Base-by-base conservation (phyloP, 305 asterid species). In the Petunia hybrid region DNA sequence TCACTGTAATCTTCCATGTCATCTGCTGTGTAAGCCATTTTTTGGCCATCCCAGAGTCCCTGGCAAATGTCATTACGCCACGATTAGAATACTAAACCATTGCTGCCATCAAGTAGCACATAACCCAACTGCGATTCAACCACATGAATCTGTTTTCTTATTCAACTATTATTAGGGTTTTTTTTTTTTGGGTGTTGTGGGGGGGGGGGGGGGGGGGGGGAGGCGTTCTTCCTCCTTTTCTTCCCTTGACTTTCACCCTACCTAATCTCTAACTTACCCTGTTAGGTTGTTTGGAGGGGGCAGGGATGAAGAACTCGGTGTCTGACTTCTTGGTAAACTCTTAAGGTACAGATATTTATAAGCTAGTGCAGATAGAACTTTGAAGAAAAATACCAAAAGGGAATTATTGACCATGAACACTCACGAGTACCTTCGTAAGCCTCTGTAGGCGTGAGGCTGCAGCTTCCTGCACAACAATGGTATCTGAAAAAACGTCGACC, bases 361-460 rank as follows among this genome's bases (percentile, higher is more conserved):
- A 69, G 56, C 41, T 35, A 59, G 69, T 0, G 2, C 57, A 59
- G 41, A 8, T 9, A 10, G 40, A 66, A 55, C 40, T 63, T 65
- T 35, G 0, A 63, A 69, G 3, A 53, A 38, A 35, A 38, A 53
- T 38, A 53, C 16, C 65, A 70, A n/a, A 69, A 53, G 10, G 13
- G 38, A 12, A 62, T 36, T 7, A 36, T 4, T 6, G 36, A 41
- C 39, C 35, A 2, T 46, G 55, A 77, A 35, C 3, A 10, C 35
- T 59, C 16, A 35, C 7, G 10, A 7, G 62, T 78, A 87, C 97
- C 93, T 92, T 92, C 6, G 93, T 92, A 65, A 92, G 90, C 87
- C 90, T 87, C 66, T 91, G 95, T 43, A 92, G 13, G 82, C 87
- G 90, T 40, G 91, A 87, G 39, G 85, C 86, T 64, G 94, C 91